These are phyloP conservation scores for Serendipita sp. DNA, from an alignment of 1,284 basidiomycete genomes.

Conservation along the genomic window DNA sequence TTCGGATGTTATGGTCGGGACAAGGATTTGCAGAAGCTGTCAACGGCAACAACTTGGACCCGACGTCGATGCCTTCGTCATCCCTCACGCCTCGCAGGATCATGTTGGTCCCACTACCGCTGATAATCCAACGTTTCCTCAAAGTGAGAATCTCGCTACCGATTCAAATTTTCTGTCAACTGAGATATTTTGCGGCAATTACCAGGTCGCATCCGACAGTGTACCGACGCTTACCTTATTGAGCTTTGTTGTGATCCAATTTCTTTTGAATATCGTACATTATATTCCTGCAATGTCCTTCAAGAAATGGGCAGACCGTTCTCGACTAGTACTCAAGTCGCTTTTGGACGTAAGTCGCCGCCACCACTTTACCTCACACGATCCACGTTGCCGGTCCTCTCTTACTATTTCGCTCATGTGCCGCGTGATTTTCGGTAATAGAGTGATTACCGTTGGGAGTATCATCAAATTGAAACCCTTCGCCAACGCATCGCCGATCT, in stretches of 20 bases:
- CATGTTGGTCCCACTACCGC: not conserved
- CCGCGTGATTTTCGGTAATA: not conserved
- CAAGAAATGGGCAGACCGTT: not conserved
- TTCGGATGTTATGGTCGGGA: too few species aligned
- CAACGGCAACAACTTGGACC: not conserved
- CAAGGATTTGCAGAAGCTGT: too few species aligned
- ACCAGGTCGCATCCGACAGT: not conserved
- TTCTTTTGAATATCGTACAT: not conserved
- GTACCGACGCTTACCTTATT: not conserved
- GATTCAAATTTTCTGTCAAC: not conserved
- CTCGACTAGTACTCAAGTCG: not conserved
- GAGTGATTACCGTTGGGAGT: not conserved
- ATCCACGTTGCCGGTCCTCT: not conserved
- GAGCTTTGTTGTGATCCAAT: slow-evolving; percentile 4
- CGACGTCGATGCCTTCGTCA: not conserved
- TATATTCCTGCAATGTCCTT: not conserved
- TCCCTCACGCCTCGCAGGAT: not conserved
- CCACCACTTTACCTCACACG: not conserved
- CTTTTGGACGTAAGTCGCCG: not conserved
- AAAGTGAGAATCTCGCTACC: not conserved
- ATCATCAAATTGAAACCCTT: not conserved
- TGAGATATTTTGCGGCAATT: not conserved
- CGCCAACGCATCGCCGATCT: not conserved
- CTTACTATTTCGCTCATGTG: not conserved
- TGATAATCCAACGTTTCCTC: not conserved